Conservation (phyloP, 306 rosid genomes). For the Vigna hirtella region DNA sequence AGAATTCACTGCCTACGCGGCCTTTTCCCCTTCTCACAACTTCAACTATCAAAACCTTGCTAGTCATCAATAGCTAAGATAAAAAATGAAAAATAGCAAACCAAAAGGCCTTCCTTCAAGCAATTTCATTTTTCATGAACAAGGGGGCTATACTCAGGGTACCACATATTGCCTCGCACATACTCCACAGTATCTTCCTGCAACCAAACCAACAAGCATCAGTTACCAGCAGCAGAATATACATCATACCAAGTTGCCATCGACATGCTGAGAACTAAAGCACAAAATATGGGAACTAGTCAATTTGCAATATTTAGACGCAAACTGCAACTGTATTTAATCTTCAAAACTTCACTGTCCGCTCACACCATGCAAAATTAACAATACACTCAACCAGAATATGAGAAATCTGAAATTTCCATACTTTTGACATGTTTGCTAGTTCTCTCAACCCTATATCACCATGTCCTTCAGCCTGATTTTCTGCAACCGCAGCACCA, state of each 20-base stretch:
- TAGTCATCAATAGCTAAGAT: conserved; percentile 34
- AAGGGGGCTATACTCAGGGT: conserved; percentile 81
- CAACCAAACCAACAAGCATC: conserved; percentile 45
- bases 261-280: conserved; percentile 5
- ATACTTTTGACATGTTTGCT: conserved; percentile 74
- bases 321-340: conserved; percentile 15
- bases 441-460: conserved; percentile 77
- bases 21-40: conserved; percentile 27
- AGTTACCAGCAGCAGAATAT: conserved; percentile 19
- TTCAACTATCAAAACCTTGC: conserved; percentile 33
- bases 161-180: conserved; percentile 76
- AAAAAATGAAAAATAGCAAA: conserved; percentile 18
- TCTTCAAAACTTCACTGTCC: conserved; percentile 24
- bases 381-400: neutral
- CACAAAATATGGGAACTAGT: conserved; percentile 9
- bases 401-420: conserved; percentile 41
- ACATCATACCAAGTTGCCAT: too few relatives aligned
- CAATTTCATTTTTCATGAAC: conserved; percentile 73
- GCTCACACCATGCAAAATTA: neutral
- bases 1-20: neutral
- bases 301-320: conserved; percentile 10
- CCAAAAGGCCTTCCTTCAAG: conserved; percentile 39
- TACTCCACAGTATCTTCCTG: conserved; percentile 78
- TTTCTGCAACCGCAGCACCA: conserved; percentile 79
- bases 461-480: conserved; percentile 78